Conservation (phyloP, 345 rosid genomes). For the Nephelium lappaceum region DNA sequence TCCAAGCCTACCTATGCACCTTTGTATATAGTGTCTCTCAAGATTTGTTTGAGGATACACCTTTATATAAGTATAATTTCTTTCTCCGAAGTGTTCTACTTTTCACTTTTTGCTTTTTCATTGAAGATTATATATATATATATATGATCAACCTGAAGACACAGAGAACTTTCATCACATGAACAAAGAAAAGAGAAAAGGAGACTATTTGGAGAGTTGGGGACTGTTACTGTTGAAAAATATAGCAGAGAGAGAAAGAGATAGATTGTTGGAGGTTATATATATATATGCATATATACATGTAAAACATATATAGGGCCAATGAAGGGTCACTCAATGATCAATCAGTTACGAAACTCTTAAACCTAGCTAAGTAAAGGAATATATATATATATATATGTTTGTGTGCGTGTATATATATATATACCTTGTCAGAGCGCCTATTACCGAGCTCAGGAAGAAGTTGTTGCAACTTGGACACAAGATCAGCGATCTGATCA, state of each 20-base stretch:
- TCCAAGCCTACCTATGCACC: not conserved
- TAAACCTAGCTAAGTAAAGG: not conserved
- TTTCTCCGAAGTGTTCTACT: not conserved
- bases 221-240: no score
- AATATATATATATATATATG: no score
- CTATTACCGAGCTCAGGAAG: constrained; percentile 76
- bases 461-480: constrained; percentile 80
- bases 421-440: constrained; percentile 65
- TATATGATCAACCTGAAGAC: no score
- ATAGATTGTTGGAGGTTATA: no score
- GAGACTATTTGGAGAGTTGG: not conserved
- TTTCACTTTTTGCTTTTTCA: not conserved
- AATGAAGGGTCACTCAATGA: not conserved
- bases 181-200: not conserved
- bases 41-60: no score
- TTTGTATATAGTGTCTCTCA: no score
- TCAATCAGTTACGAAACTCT: not conserved
- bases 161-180: no score
- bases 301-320: not conserved
- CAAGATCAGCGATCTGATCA: constrained; percentile 92
- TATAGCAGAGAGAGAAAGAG: no score
- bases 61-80: not conserved
- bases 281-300: no score
- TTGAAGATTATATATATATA: no score
- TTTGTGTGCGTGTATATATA: no score